phyloP scores from a whole-genome alignment of 805 yeast genomes.

The Teunomyces pallodes region DNA sequence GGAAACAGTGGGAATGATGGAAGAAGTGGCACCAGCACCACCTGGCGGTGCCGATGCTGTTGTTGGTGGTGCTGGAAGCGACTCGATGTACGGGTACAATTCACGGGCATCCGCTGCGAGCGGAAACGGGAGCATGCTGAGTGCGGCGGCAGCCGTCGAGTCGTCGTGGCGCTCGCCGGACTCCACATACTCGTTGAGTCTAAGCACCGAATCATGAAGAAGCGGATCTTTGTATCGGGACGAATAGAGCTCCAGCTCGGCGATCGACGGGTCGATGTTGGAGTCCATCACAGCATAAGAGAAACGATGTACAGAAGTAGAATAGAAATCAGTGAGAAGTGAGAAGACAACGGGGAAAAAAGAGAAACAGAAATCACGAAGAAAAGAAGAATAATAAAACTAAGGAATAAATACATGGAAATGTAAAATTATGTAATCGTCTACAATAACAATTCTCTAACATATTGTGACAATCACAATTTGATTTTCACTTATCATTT shows the following conservation, averaged over 20 bases:
- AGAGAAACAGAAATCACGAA: neutral
- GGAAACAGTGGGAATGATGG: too few relatives aligned
- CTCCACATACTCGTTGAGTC: constrained; percentile 15
- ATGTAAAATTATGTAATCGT: too few relatives aligned
- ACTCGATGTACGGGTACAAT: constrained; percentile 2
- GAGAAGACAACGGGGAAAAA: neutral
- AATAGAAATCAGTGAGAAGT: too few relatives aligned
- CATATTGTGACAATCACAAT: too few relatives aligned
- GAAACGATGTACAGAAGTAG: neutral
- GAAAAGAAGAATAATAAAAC: too few relatives aligned
- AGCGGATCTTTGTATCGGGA: constrained; percentile 6
- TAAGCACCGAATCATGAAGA: constrained; percentile 9
- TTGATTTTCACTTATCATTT: too few relatives aligned
- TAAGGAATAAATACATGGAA: too few relatives aligned
- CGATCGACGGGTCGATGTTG: constrained; percentile 18
- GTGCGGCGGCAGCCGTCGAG: constrained; percentile 17
- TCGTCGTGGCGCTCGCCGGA: constrained; percentile 5
- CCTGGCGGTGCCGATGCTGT: neutral
- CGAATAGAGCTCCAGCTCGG: constrained; percentile 15
- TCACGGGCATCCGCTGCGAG: constrained; percentile 6
- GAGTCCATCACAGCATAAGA: constrained; percentile 12
- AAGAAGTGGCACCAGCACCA: neutral
- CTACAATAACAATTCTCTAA: too few relatives aligned
- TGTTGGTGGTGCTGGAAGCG: neutral
- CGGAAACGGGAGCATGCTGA: constrained; percentile 19